A percentile compares a stretch with the other conserved stretches of the same genome.
These are phyloP conservation scores for Hamigera avellanea DNA, from an alignment of 495 filamentous ascomycete species.

Conservation along the genomic window DNA sequence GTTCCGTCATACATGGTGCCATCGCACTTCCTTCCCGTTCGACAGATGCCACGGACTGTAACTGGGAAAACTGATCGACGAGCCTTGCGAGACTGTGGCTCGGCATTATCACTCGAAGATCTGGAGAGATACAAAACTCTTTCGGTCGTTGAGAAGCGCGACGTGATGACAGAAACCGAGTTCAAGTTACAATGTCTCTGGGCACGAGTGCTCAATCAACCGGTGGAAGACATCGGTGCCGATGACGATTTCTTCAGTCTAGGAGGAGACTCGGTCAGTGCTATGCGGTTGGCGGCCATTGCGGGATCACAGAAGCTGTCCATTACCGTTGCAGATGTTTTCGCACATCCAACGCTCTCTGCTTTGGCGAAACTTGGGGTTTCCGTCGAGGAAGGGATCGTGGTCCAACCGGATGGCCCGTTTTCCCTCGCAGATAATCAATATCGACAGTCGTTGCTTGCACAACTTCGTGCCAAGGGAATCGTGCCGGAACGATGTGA, in stretches of 20 bases:
- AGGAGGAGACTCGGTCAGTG: conserved; percentile 35
- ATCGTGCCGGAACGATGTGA: too few relatives aligned
- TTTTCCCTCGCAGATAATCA: too few relatives aligned
- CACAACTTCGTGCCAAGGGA: too few relatives aligned
- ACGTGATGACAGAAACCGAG: neutral
- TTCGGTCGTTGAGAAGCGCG: neutral
- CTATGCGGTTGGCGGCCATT: conserved; percentile 17
- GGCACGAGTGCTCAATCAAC: conserved; percentile 23
- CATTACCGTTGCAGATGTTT: conserved; percentile 26
- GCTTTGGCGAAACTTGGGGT: conserved; percentile 29
- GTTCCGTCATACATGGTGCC: conserved; percentile 40
- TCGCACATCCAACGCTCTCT: conserved; percentile 19
- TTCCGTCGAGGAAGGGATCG: too few relatives aligned
- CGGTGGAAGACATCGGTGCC: conserved; percentile 14
- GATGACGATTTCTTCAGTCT: conserved; percentile 43
- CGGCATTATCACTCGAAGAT: neutral
- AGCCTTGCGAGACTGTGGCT: conserved; percentile 3
- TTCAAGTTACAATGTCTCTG: conserved; percentile 19
- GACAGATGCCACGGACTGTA: conserved; percentile 30
- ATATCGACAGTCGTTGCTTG: too few relatives aligned
- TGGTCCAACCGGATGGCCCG: too few relatives aligned
- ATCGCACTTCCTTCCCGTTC: conserved; percentile 35
- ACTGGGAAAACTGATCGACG: conserved; percentile 44
- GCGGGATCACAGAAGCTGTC: conserved; percentile 13
- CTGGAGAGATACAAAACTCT: neutral